Percentiles rank a stretch among this genome's conserved stretches.
phyloP scores from a whole-genome alignment of 257 asterid genomes.

The Eucommia ulmoides region DNA sequence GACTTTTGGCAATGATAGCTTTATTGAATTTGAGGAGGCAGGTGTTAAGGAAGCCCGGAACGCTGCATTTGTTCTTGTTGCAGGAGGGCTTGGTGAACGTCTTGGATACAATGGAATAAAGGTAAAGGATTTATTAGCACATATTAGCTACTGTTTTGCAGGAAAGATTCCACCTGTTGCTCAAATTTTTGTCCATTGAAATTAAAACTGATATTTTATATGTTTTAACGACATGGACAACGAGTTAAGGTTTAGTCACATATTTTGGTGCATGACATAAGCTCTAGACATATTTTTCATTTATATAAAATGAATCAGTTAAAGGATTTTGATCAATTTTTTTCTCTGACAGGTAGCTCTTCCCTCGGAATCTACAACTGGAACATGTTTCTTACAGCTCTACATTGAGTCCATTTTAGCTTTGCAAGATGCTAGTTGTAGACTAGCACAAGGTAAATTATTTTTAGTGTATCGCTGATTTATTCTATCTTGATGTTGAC shows the following conservation, averaged over 20 bases:
- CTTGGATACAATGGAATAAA: constrained; percentile 96
- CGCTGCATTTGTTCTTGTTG: constrained; percentile 97
- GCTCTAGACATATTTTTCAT: too few species aligned
- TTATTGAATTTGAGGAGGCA: constrained; percentile 57
- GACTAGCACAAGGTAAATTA: constrained; percentile 67
- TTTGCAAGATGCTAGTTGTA: constrained; percentile 76
- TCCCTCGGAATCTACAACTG: constrained; percentile 72
- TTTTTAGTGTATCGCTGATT: too few species aligned
- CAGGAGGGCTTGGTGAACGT: constrained; percentile 99
- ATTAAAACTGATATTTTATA: too few species aligned
- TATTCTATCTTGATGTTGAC: neutral
- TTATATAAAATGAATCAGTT: too few species aligned
- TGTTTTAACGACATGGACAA: too few species aligned
- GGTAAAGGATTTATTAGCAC: constrained; percentile 35
- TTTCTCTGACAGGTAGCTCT: constrained; percentile 71
- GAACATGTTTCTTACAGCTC: constrained; percentile 83
- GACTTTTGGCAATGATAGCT: constrained; percentile 59
- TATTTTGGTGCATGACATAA: too few species aligned
- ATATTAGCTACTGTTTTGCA: too few species aligned
- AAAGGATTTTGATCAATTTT: constrained; percentile 14
- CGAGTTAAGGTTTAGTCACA: too few species aligned
- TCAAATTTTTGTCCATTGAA: too few species aligned
- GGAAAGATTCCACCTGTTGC: too few species aligned
- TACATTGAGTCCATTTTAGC: constrained; percentile 89
- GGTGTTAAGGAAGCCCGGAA: constrained; percentile 78